phyloP scores from a whole-genome alignment of 495 filamentous ascomycete species.

The Xylaria bambusicola region DNA sequence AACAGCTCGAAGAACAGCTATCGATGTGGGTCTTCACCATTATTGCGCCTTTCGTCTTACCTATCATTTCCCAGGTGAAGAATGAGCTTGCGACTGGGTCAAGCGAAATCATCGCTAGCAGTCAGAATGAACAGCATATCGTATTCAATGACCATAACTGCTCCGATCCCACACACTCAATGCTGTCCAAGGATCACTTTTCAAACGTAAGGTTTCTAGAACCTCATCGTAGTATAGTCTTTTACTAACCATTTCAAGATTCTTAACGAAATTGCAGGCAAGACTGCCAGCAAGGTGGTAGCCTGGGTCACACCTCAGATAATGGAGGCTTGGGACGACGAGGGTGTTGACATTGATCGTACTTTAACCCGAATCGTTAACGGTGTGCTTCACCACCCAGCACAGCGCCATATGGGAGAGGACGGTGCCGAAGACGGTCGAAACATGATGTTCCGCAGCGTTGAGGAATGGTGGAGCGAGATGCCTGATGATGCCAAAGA shows the following conservation, averaged over 20 bases:
- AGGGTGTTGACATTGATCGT: conserved; percentile 63
- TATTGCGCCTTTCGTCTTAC: conserved; percentile 81
- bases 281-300: conserved; percentile 72
- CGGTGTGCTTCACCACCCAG: conserved; percentile 87
- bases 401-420: conserved; percentile 65
- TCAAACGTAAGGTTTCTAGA: conserved; percentile 53
- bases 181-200: conserved; percentile 94
- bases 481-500: conserved; percentile 62
- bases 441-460: conserved; percentile 71
- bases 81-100: conserved; percentile 79
- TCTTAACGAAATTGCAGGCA: conserved; percentile 86
- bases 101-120: conserved; percentile 80
- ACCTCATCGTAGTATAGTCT: conserved; percentile 9
- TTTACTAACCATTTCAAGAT: conserved; percentile 48
- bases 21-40: conserved; percentile 85
- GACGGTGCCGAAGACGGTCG: conserved; percentile 76
- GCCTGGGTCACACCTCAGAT: conserved; percentile 84
- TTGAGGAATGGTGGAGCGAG: conserved; percentile 77
- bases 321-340: conserved; percentile 83
- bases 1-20: conserved; percentile 76
- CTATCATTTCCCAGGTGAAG: conserved; percentile 83
- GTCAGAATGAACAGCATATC: conserved; percentile 74
- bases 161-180: conserved; percentile 88
- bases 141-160: conserved; percentile 79
- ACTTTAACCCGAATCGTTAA: conserved; percentile 72